Evolutionary conservation across 2,329 filamentous ascomycete species (phyloP).

Genomic region (Epichloe festucae): DNA sequence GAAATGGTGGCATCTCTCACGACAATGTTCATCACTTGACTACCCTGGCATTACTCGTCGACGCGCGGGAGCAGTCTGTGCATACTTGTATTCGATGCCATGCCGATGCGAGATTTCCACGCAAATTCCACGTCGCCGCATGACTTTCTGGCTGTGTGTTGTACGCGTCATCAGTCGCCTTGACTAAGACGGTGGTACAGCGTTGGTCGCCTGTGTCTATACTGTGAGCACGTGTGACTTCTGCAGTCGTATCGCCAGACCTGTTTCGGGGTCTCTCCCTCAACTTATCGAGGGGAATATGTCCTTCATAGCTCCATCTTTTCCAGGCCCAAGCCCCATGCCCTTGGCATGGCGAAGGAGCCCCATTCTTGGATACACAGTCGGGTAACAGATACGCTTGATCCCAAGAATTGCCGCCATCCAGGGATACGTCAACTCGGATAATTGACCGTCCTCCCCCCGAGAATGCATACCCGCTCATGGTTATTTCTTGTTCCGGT

Average conservation of each 20-base stretch:
- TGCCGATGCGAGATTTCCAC: conserved; percentile 53
- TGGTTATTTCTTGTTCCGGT: conserved; percentile 18
- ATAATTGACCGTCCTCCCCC: conserved; percentile 56
- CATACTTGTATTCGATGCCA: conserved; percentile 45
- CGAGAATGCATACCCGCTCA: conserved; percentile 55
- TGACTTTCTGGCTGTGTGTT: conserved; percentile 53
- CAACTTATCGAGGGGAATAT: conserved; percentile 25
- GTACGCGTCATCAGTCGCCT: conserved; percentile 53
- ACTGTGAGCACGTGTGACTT: conserved; percentile 2
- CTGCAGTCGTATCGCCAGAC: background rate
- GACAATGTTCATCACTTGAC: background rate
- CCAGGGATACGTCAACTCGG: conserved; percentile 53
- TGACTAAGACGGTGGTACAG: conserved; percentile 45
- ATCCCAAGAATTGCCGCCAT: conserved; percentile 50
- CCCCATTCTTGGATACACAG: conserved; percentile 18
- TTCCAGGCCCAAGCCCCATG: conserved; percentile 50
- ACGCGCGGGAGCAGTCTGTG: conserved; percentile 16
- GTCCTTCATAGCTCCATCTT: conserved; percentile 44
- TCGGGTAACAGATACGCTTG: conserved; percentile 47
- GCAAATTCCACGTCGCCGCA: conserved; percentile 46
- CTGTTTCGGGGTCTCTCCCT: conserved; percentile 5
- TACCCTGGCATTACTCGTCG: background rate
- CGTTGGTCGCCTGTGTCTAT: conserved; percentile 14
- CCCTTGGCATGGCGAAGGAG: conserved; percentile 21
- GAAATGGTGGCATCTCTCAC: background rate